phyloP scores from a whole-genome alignment of 2,329 filamentous ascomycete genomes.

The Neobulgaria alba region DNA sequence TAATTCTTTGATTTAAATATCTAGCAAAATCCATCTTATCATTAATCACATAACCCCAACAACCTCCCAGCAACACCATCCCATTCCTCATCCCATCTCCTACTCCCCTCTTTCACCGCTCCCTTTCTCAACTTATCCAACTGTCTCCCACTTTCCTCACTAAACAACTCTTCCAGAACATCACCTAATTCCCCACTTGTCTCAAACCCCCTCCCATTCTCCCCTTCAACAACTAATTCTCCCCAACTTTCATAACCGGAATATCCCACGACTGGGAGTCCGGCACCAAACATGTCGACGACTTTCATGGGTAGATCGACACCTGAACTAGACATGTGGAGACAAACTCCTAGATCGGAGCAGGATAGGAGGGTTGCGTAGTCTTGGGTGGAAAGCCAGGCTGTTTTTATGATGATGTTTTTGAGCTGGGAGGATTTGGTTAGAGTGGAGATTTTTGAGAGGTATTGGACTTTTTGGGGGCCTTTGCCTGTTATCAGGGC shows the following conservation, averaged over 20 bases:
- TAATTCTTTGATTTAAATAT: too few relatives aligned
- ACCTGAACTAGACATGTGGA: constrained; percentile 89
- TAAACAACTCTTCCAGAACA: constrained; percentile 58
- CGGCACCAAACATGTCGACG: constrained; percentile 96
- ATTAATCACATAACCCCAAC: constrained; percentile 42
- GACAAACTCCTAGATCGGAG: constrained; percentile 80
- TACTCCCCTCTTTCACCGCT: constrained; percentile 62
- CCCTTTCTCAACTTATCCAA: constrained; percentile 57
- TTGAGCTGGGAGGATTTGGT: constrained; percentile 53
- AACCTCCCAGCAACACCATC: constrained; percentile 69
- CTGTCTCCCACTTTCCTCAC: constrained; percentile 39
- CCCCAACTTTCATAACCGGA: constrained; percentile 77
- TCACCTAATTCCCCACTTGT: constrained; percentile 56
- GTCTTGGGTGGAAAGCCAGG: constrained; percentile 76
- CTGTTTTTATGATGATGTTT: constrained; percentile 65
- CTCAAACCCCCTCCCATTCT: constrained; percentile 80
- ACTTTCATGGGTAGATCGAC: constrained; percentile 99
- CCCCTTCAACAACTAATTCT: constrained; percentile 80
- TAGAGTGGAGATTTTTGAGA: constrained; percentile 54
- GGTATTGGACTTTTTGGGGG: constrained; percentile 70
- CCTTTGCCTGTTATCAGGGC: constrained; percentile 94
- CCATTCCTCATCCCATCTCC: constrained; percentile 92
- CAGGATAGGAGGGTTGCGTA: constrained; percentile 79
- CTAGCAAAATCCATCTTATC: too few relatives aligned
- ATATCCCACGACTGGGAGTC: constrained; percentile 84